A percentile compares a stretch with the other conserved stretches of the same genome.
Evolutionary conservation across 106 monocot genomes (phyloP).

Genomic region (Phalaenopsis equestris): DNA sequence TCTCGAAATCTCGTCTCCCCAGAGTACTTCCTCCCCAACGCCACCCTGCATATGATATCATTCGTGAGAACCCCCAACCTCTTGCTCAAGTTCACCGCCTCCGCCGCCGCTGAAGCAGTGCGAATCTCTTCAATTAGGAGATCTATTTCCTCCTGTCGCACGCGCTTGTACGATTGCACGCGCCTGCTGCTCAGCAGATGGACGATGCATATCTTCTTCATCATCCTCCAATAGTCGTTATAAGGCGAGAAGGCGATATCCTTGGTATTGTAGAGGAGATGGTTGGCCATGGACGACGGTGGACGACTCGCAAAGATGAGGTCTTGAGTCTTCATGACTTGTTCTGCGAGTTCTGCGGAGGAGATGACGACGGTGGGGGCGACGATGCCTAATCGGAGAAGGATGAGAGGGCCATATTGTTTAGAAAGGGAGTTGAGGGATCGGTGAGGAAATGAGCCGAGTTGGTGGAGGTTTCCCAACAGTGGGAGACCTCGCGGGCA

Average conservation of each 20-base stretch:
- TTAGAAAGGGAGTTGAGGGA: constrained; percentile 8
- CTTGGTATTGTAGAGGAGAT: neutral
- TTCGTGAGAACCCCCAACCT: neutral
- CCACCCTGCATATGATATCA: neutral
- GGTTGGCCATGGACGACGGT: neutral
- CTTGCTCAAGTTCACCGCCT: neutral
- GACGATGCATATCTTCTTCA: constrained; percentile 17
- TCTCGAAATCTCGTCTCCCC: neutral
- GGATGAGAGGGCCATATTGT: constrained; percentile 12
- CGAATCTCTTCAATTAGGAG: neutral
- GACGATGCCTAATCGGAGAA: neutral
- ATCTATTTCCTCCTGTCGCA: constrained; percentile 14
- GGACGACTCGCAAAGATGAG: constrained; percentile 6
- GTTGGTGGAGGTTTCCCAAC: constrained; percentile 18
- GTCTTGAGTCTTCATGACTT: constrained; percentile 12
- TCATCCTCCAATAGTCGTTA: constrained; percentile 10
- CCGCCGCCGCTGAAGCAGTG: neutral
- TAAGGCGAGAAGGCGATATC: constrained; percentile 15
- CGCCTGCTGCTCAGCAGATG: constrained; percentile 8
- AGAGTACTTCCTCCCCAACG: neutral
- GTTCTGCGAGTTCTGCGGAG: constrained; percentile 7
- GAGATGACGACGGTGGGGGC: constrained; percentile 3
- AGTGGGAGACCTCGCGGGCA: constrained; percentile 4
- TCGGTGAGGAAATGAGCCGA: constrained; percentile 4
- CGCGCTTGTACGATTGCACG: neutral